These are phyloP conservation scores for Solanum pimpinellifolium DNA, from an alignment of 257 asterid species.

Conservation along the genomic window DNA sequence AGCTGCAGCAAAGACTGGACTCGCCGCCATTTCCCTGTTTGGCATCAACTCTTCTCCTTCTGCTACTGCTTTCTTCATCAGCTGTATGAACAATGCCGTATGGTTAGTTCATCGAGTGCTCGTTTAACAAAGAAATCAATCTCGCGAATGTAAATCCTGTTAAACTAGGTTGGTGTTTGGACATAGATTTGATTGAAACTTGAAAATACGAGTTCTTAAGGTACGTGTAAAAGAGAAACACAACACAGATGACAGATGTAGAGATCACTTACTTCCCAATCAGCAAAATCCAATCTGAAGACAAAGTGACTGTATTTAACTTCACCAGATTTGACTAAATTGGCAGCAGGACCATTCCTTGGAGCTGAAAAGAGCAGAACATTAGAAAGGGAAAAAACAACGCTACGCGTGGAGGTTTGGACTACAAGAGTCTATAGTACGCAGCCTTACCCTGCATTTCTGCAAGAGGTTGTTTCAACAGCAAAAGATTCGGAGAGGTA, in stretches of 20 bases:
- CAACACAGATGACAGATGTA: neutral
- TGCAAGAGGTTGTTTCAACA: neutral
- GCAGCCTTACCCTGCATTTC: neutral
- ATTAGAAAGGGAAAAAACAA: neutral
- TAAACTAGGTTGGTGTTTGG: neutral
- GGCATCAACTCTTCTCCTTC: constrained; percentile 45
- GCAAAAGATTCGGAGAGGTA: neutral
- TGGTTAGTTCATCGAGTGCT: neutral
- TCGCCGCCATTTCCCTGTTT: neutral
- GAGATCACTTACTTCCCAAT: constrained; percentile 38
- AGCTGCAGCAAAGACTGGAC: neutral
- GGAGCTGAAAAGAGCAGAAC: constrained; percentile 22
- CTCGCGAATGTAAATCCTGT: neutral
- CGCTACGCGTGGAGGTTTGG: rapidly evolving
- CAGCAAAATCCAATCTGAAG: constrained; percentile 39
- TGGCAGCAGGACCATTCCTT: constrained; percentile 30
- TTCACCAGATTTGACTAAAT: constrained; percentile 18
- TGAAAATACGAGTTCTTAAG: neutral
- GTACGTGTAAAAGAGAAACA: neutral
- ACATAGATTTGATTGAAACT: neutral
- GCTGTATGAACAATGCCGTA: constrained; percentile 8
- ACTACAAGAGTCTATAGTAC: neutral
- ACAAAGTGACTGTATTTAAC: constrained; percentile 29
- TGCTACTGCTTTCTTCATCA: constrained; percentile 17
- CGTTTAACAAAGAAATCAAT: neutral